Base-by-base conservation (phyloP, 768 basidiomycete genomes). In the Boletus patriciae region DNA sequence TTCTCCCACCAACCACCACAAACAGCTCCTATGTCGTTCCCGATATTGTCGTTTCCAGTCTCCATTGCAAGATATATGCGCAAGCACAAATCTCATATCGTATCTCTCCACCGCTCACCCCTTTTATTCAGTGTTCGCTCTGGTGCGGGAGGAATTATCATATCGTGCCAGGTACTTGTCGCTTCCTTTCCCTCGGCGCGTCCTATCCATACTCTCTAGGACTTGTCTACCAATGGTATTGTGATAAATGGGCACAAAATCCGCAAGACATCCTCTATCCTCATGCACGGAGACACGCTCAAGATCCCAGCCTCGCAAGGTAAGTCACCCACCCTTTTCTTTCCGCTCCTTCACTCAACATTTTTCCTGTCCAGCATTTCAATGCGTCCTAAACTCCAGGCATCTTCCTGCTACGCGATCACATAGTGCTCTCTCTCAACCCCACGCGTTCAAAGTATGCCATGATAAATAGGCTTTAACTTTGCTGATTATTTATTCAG, bases 41-140 rank as follows among this genome's bases (percentile, higher is more conserved):
- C 19, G 85, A 89, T 50, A 64, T 73, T 16, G 77, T 82, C 40
- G 83, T 92, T 19, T 93, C 90, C 5, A 82, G 78, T 46, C 63
- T 88, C 36, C 87, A 90, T 68, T 91, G 87, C 78, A 88, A 86
- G 69, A 70, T 89, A 78, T 86, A 90, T 81, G 90, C 87, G 90
- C 88, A 63, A 68, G 81, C 75, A 7, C 42, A 41, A 18, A 46
- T 41, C 0, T 36, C 9, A 9, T 58, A 46, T 31, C 29, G 1
- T 21, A 27, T 31, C 0, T 34, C 8, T 4, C 15, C 43, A 25
- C 9, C 9, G 12, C 44, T 60, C 44, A 52, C 43, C 3, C 11
- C 33, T 40, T 53, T 23, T 34, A 37, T 50, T 21, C 54, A 92
- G 89, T 10, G 84, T 92, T 47, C 80, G 77, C 42, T 86, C 88